Evolutionary conservation across 345 rosid genomes (phyloP).

Genomic region (Conringia planisiliqua): DNA sequence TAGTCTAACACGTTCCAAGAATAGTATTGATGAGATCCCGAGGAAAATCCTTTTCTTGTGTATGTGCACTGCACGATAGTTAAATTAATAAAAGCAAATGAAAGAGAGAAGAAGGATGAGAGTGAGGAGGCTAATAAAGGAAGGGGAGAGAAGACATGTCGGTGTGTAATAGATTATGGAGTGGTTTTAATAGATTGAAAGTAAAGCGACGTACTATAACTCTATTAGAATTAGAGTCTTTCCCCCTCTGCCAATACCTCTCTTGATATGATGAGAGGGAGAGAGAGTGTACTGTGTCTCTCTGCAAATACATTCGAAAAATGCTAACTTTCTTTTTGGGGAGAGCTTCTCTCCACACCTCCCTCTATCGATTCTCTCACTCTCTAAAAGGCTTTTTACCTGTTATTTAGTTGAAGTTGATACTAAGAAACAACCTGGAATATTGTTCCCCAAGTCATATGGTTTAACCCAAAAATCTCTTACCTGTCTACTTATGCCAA

Average conservation of each 20-base stretch:
- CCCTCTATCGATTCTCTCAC: neutral
- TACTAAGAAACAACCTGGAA: no score
- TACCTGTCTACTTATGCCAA: no score
- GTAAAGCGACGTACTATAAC: constrained; percentile 27
- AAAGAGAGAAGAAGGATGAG: neutral
- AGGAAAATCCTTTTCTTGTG: constrained; percentile 19
- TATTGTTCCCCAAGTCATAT: no score
- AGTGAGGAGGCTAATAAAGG: constrained; percentile 23
- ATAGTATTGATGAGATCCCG: constrained; percentile 25
- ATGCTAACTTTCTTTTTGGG: constrained; percentile 42
- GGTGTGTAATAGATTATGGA: constrained; percentile 45
- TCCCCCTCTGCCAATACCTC: neutral
- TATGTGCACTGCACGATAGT: neutral
- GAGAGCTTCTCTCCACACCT: constrained; percentile 11
- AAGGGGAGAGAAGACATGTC: constrained; percentile 47
- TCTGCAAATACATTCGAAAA: constrained; percentile 19
- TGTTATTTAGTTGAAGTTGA: no score
- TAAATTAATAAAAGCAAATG: neutral
- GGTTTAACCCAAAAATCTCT: no score
- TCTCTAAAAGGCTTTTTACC: neutral
- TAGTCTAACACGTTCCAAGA: constrained; percentile 64
- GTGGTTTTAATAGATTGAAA: constrained; percentile 28
- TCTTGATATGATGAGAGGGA: neutral
- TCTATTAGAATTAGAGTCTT: constrained; percentile 26
- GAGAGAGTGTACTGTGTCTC: neutral